Conservation (phyloP, 768 basidiomycete species). For the Botryobasidium botryosum region DNA sequence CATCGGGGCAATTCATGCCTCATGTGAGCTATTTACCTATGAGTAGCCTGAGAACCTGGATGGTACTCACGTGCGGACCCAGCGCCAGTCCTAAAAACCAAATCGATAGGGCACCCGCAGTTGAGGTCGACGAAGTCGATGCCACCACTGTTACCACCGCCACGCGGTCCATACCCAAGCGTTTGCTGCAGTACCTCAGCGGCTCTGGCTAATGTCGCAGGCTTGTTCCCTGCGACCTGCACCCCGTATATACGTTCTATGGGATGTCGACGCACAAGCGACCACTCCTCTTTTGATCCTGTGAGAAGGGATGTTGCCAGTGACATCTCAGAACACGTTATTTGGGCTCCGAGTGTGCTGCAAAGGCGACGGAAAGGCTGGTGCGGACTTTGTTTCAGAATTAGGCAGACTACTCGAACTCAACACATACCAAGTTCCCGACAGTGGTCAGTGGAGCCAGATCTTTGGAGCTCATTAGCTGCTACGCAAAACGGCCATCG, state of each 20-base stretch:
- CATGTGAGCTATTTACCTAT: not conserved
- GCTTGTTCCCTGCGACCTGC: constrained; percentile 83
- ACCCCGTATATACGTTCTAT: constrained; percentile 79
- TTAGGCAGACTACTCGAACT: not conserved
- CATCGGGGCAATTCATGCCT: not conserved
- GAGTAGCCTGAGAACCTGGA: not conserved
- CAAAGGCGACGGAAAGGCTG: constrained; percentile 90
- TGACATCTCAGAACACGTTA: constrained; percentile 96
- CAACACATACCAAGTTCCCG: constrained; percentile 62
- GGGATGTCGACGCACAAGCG: constrained; percentile 74
- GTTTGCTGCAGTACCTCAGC: constrained; percentile 8
- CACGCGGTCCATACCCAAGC: constrained; percentile 2
- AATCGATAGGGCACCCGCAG: constrained; percentile 93
- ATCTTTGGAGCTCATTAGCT: constrained; percentile 22
- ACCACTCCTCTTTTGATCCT: constrained; percentile 92
- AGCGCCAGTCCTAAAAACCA: constrained; percentile 82
- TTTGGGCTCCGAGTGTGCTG: constrained; percentile 73
- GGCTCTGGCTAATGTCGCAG: constrained; percentile 37
- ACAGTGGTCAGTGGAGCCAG: constrained; percentile 83
- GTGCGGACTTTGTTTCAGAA: not conserved
- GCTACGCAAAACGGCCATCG: not conserved
- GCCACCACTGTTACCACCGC: constrained; percentile 5
- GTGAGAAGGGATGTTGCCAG: constrained; percentile 77
- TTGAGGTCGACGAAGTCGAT: constrained; percentile 93
- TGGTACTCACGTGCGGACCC: constrained; percentile 66